Conservation (phyloP, 2,329 filamentous ascomycete genomes). For the Ceratocystis variospora region DNA sequence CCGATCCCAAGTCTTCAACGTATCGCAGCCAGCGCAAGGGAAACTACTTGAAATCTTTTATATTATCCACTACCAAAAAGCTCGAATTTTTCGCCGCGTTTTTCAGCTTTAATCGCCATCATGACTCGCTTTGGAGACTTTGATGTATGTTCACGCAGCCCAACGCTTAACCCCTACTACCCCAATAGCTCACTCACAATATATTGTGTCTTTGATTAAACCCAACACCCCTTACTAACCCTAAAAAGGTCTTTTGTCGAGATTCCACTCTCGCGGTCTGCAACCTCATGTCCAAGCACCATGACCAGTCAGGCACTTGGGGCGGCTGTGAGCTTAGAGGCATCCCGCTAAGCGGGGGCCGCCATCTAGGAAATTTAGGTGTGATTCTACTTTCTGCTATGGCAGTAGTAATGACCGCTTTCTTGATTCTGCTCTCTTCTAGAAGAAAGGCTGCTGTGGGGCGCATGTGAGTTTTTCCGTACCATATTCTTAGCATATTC, state of each 20-base stretch:
- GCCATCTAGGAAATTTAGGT: conserved; percentile 72
- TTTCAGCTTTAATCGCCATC: not conserved
- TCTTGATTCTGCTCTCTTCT: conserved; percentile 68
- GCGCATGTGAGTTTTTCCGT: conserved; percentile 49
- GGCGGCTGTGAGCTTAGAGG: conserved; percentile 63
- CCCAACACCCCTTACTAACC: not conserved
- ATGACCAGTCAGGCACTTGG: conserved; percentile 47
- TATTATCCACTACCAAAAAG: not conserved
- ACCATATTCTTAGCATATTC: not conserved
- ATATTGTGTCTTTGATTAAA: no score
- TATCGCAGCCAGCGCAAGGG: no score
- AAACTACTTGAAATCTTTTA: no score
- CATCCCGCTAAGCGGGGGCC: conserved; percentile 52
- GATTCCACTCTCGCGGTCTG: conserved; percentile 73
- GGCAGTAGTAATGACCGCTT: conserved; percentile 53
- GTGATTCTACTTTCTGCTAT: conserved; percentile 72
- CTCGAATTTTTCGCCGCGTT: not conserved
- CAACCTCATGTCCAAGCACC: conserved; percentile 54
- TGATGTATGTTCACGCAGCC: conserved; percentile 30
- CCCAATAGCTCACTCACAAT: no score
- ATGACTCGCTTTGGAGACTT: conserved; percentile 47
- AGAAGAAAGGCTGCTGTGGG: conserved; percentile 88
- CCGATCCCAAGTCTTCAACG: no score
- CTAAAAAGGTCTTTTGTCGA: conserved; percentile 59
- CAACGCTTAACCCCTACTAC: not conserved